Base-by-base conservation (phyloP, 441 rosid species). In the Omphalea diandra region DNA sequence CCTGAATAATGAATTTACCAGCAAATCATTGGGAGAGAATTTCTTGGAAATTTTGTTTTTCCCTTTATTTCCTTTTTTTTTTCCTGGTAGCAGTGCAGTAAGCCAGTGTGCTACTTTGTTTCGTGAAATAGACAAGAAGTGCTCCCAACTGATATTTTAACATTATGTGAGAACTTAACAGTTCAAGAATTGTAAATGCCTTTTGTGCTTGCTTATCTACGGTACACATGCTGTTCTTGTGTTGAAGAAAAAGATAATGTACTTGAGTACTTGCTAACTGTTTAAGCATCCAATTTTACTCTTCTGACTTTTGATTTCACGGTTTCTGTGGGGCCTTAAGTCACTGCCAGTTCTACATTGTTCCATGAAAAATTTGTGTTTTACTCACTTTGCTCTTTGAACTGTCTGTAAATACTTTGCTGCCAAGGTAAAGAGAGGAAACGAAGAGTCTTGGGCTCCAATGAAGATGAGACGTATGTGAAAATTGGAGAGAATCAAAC, bases 401-500 rank as follows among this genome's bases (percentile, higher is more conserved):
- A 26, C 32, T 38, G 26, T 40, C 43, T 46, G 49, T 65, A 65
- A 65, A 47, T 65, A 47, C 56, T 11, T 49, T 35, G 29, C 27
- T 63, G 53, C 44, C 9, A 6, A 12, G 41, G 41, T 24, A 57
- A 32, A 17, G 11, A 56, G 38, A 3, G 38, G 61, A 31, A 11
- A 17, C 4, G 4, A 60, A 60, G 17, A 40, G 24, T 26, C 36
- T 43, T 1, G 5, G 24, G 18, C 65, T 54, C 10, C 18, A 11
- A 15, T 44, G 54, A 27, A 26, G 59, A n/a, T 27, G 71, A n/a
- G n/a, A 18, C 35, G 41, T 49, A 33, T 27, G 56, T 65, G 73
- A 77, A 71, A 62, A 61, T 73, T 73, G 77, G 69, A 73, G 71
- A 74, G 35, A 61, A 67, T 32, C 67, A 71, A 67, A 67, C 69